phyloP scores from a whole-genome alignment of 352 stramenopile species.

The Thraustochytrium sp. region DNA sequence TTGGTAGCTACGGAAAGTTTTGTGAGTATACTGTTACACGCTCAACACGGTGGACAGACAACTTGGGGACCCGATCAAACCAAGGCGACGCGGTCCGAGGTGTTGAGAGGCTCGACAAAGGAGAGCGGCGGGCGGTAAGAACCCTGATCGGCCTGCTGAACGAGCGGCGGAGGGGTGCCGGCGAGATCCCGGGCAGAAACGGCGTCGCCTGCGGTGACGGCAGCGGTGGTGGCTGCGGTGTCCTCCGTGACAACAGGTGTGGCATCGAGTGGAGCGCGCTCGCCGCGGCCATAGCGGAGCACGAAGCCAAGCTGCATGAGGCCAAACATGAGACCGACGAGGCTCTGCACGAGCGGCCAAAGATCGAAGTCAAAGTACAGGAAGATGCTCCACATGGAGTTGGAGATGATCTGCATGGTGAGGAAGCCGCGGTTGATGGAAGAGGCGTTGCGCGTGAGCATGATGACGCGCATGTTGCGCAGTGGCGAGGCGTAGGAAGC shows the following conservation, averaged over 20 bases:
- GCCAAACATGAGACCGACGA: constrained; percentile 1
- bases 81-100: no score
- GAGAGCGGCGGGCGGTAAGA: no score
- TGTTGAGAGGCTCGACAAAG: no score
- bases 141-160: no score
- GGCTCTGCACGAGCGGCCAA: background rate
- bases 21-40: no score
- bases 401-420: constrained; percentile 19
- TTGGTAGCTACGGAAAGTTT: no score
- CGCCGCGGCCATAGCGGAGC: background rate
- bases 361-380: background rate
- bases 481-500: background rate
- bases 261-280: background rate
- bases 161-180: no score
- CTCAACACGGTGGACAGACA: no score
- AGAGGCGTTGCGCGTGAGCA: background rate
- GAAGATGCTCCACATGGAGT: constrained; percentile 3
- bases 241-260: background rate
- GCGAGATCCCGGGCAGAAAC: no score
- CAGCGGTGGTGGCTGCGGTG: background rate
- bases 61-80: no score
- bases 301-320: background rate
- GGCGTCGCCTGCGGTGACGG: no score
- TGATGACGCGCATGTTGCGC: background rate
- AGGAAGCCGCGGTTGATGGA: constrained; percentile 18